phyloP scores from a whole-genome alignment of 164 flowering plant species.

The Sextonia rubra region DNA sequence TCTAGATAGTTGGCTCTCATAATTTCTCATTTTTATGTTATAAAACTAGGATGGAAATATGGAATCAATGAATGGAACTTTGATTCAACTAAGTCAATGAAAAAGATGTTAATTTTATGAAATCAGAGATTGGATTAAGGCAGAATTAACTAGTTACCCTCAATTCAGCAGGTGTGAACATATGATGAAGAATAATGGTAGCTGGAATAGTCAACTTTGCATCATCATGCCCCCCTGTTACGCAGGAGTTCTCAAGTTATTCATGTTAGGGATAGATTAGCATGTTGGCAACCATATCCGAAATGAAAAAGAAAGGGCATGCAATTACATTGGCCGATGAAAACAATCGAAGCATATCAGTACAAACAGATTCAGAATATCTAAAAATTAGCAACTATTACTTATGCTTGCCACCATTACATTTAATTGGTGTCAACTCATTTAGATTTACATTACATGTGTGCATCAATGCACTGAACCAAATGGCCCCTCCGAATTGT shows the following conservation, averaged over 20 bases:
- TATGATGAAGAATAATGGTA: constrained; percentile 70
- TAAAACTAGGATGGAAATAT: background rate
- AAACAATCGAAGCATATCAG: too few species aligned
- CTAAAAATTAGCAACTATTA: too few species aligned
- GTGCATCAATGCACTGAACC: background rate
- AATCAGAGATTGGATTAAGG: background rate
- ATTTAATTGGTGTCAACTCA: background rate
- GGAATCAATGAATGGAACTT: background rate
- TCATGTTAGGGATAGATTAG: background rate
- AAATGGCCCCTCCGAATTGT: background rate
- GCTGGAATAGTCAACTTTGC: constrained; percentile 74
- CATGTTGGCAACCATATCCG: too few species aligned
- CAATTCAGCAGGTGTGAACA: constrained; percentile 90
- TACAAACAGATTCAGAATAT: background rate
- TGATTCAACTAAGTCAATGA: background rate
- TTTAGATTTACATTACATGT: background rate
- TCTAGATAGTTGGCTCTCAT: too few species aligned
- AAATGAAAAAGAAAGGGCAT: too few species aligned
- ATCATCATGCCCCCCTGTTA: constrained; percentile 93
- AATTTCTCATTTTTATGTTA: too few species aligned
- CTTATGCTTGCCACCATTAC: too few species aligned
- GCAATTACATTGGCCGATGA: too few species aligned
- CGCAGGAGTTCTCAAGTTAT: too few species aligned
- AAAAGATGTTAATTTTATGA: background rate
- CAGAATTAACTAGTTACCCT: constrained; percentile 48